Base-by-base conservation (phyloP, 2,329 filamentous ascomycete genomes). In the Aspergillus sp. region DNA sequence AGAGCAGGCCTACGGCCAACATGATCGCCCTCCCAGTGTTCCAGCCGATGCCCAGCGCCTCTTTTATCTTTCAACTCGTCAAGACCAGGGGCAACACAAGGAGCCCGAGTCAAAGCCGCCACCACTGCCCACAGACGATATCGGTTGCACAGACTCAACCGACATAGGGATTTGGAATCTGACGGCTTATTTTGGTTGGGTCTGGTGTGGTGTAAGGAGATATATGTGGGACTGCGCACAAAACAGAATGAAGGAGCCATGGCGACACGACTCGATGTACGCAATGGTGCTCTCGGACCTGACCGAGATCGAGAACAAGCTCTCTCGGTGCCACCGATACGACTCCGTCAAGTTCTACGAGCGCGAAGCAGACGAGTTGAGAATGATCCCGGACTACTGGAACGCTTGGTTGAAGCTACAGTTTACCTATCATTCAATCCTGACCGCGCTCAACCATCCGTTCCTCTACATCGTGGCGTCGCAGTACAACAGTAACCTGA, bases 391-490 rank as follows among this genome's bases (percentile, higher is more conserved):
- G 2, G 61, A 64, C 33, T 72, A 72, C 44, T 72, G 68, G 67
- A 60, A 60, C 0, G 64, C 68, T 0, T 72, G 69, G 69, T 45
- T 72, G 12, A 70, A 68, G 43, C 56, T 69, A 31, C 69, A 72
- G 40, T 69, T 72, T 41, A 69, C 64, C 1, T 72, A 72, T 45
- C 69, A 72, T 31, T 61, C 61, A 8, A 71, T 72, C 29, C 58
- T 63, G 8, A 69, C 66, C 0, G 64, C 71, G 2, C 47, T 72
- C 22, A 72, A 72, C 41, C 69, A 72, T 34, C 69, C 69, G 0
- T 72, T 72, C 37, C 55, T 72, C 5, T 71, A 72, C 44, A 70
- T 71, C 10, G 58, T 69, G 8, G 67, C 66, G 2, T 67, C 68
- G 1, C 67, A 71, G 39, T 63, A 69, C 48, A 71, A 71, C 30